phyloP scores from a whole-genome alignment of 306 rosid species.

The Cicer judaicum region DNA sequence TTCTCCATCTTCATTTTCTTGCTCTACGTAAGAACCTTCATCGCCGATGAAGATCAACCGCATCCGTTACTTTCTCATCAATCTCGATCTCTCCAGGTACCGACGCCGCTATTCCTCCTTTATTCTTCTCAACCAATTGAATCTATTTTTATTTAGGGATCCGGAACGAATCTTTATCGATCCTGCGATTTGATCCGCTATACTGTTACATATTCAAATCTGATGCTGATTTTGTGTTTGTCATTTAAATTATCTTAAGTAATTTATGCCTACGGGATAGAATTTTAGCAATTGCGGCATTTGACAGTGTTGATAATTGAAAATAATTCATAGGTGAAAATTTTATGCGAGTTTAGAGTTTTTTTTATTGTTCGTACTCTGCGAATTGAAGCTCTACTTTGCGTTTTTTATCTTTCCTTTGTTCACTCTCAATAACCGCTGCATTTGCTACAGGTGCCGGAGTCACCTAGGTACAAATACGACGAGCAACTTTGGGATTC shows the following conservation, averaged over 20 bases:
- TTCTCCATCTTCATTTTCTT: constrained; percentile 65
- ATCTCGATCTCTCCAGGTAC: constrained; percentile 55
- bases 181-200: constrained; percentile 9
- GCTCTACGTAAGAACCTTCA: constrained; percentile 54
- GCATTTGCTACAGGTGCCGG: constrained; percentile 42
- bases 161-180: constrained; percentile 4
- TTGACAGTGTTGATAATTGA: constrained; percentile 14
- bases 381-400: background rate
- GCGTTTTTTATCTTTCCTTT: background rate
- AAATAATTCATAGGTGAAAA: background rate
- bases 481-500: constrained; percentile 67
- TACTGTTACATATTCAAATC: constrained; percentile 35
- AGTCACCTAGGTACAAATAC: constrained; percentile 27
- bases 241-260: constrained; percentile 3
- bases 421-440: constrained; percentile 15
- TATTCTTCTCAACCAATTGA: background rate
- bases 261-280: background rate
- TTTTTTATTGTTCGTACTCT: constrained; percentile 21
- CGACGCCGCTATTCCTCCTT: background rate
- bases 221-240: constrained; percentile 10
- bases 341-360: background rate
- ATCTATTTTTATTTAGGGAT: constrained; percentile 13
- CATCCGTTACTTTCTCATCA: constrained; percentile 41
- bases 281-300: constrained; percentile 11
- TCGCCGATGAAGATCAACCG: constrained; percentile 51